Conservation (phyloP, 208 protist species). For the Phytomonas francai region DNA sequence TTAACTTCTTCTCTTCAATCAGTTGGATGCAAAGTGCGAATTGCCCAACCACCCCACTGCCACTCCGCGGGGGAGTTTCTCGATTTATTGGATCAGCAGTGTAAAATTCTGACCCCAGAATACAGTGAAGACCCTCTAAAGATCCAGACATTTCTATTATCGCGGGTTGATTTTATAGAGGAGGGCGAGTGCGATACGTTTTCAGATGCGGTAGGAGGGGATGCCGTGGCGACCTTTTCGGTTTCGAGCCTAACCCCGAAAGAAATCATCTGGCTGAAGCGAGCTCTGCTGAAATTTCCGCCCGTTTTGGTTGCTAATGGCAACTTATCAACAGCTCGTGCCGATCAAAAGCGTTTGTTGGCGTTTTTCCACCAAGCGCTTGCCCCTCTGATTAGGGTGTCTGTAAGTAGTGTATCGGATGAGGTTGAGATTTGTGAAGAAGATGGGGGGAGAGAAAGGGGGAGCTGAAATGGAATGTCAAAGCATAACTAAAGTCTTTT, state of each 20-base stretch:
- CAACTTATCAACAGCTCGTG: slow-evolving; percentile 20
- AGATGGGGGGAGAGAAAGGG: slow-evolving; percentile 3
- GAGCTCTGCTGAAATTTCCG: slow-evolving; percentile 31
- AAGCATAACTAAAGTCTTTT: background rate
- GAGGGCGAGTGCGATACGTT: slow-evolving; percentile 12
- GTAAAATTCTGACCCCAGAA: slow-evolving; percentile 35
- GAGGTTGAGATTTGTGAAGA: background rate
- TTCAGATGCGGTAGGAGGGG: background rate
- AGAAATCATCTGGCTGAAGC: slow-evolving; percentile 69
- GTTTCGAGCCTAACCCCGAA: slow-evolving; percentile 19
- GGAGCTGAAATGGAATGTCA: slow-evolving; percentile 2
- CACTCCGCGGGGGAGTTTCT: slow-evolving; percentile 50
- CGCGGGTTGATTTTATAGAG: slow-evolving; percentile 30
- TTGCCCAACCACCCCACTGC: slow-evolving; percentile 60
- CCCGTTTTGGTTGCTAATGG: slow-evolving; percentile 39
- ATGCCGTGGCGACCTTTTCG: slow-evolving; percentile 25
- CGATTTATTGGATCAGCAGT: slow-evolving; percentile 24
- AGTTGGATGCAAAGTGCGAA: slow-evolving; percentile 22
- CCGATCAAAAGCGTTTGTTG: slow-evolving; percentile 15
- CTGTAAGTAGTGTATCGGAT: background rate
- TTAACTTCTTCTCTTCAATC: slow-evolving; percentile 33
- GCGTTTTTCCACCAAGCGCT: slow-evolving; percentile 30
- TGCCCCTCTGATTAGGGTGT: slow-evolving; percentile 27
- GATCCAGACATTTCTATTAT: slow-evolving; percentile 64
- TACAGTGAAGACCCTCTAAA: slow-evolving; percentile 28